Evolutionary conservation across 73 alveolate species (phyloP).

Genomic region (Urostyla sp.): DNA sequence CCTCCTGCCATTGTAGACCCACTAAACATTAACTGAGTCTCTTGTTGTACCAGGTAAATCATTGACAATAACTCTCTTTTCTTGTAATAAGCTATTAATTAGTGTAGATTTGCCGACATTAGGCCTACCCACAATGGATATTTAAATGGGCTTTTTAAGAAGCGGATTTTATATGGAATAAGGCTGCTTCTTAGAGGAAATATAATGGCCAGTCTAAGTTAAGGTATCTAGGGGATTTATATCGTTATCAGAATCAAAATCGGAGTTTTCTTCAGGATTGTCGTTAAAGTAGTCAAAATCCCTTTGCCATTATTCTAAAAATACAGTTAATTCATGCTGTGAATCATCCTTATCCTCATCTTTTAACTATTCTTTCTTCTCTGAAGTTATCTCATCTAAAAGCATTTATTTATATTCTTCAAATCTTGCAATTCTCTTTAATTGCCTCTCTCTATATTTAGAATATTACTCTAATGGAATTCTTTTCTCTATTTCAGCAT

Average conservation of each 20-base stretch:
- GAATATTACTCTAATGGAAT: slow-evolving; percentile 71
- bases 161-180: slow-evolving; percentile 39
- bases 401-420: slow-evolving; percentile 59
- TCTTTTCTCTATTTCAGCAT: slow-evolving; percentile 45
- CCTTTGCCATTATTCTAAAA: slow-evolving; percentile 58
- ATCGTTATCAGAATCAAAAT: slow-evolving; percentile 88
- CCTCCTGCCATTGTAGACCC: slow-evolving; percentile 81
- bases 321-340: neutral
- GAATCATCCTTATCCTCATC: slow-evolving; percentile 65
- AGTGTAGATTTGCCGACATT: slow-evolving; percentile 81
- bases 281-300: slow-evolving; percentile 83
- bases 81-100: slow-evolving; percentile 76
- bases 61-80: slow-evolving; percentile 87
- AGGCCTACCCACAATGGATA: slow-evolving; percentile 78
- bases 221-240: slow-evolving; percentile 72
- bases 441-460: slow-evolving; percentile 57
- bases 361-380: slow-evolving; percentile 35
- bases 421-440: slow-evolving; percentile 71
- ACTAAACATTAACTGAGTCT: slow-evolving; percentile 76
- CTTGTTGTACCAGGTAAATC: slow-evolving; percentile 90
- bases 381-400: slow-evolving; percentile 66
- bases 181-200: slow-evolving; percentile 6
- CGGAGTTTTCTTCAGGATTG: slow-evolving; percentile 84
- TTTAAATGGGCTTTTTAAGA: slow-evolving; percentile 78
- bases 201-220: slow-evolving; percentile 48